Percentiles rank a stretch among this genome's conserved stretches.
Conservation (phyloP, 164 flowering plant genomes). For the Piper betle region DNA sequence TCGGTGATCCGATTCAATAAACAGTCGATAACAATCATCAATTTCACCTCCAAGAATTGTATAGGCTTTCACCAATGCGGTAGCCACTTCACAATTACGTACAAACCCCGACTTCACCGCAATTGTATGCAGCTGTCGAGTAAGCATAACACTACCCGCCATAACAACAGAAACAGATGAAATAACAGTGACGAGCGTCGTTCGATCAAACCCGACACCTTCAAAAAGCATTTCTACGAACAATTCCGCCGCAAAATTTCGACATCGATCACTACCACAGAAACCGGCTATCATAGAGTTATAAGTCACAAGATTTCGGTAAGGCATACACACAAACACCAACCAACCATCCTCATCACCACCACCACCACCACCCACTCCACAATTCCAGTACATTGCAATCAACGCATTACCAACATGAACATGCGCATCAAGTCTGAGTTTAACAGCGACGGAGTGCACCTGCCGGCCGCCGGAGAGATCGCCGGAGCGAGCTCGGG, state of each 20-base stretch:
- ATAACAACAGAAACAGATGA: constrained; percentile 16
- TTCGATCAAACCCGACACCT: constrained; percentile 46
- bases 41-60: constrained; percentile 34
- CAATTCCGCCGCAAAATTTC: constrained; percentile 20
- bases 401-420: constrained; percentile 72
- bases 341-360: constrained; percentile 29
- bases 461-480: constrained; percentile 43
- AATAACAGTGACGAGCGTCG: constrained; percentile 38
- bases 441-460: constrained; percentile 46
- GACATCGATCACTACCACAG: constrained; percentile 14
- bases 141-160: constrained; percentile 11
- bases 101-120: constrained; percentile 29
- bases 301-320: constrained; percentile 42
- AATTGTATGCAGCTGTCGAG: constrained; percentile 46
- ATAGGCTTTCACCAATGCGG: constrained; percentile 56
- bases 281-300: constrained; percentile 70
- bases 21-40: constrained; percentile 34
- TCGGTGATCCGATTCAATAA: constrained; percentile 26
- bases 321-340: constrained; percentile 35
- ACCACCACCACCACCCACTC: background rate
- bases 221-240: constrained; percentile 34
- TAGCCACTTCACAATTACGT: constrained; percentile 32
- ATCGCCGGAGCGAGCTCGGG: constrained; percentile 18
- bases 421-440: constrained; percentile 32
- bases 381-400: constrained; percentile 47